Base-by-base conservation (phyloP, 2,329 filamentous ascomycete genomes). In the Trichoderma brevicompactum region DNA sequence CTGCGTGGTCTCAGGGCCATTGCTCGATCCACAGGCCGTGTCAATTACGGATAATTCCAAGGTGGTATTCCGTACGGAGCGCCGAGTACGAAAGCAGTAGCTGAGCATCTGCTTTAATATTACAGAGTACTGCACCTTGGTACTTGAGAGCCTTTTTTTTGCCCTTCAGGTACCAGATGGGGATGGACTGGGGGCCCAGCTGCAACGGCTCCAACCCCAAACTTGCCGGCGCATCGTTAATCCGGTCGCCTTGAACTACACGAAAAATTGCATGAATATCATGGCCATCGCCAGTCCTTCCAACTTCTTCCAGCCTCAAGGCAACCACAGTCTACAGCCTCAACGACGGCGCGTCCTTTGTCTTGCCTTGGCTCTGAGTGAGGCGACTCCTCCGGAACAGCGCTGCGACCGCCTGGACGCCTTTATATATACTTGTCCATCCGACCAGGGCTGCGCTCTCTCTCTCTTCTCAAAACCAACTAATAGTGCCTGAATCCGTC, bases 221-320 rank as follows among this genome's bases (percentile, higher is more conserved):
- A 40, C 13, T 43, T 15, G 5, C 62, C 62, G 62, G 62, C 53
- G 13, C 62, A 58, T 58, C 7, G n/a, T 58, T 65, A 65, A 58
- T 65, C 62, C 62, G 62, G 62, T 44, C 36, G 32, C 53, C 44
- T 43, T 59, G 62, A 63, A 65, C 52, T 58, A 65, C 62, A 65
- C 62, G 62, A 65, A 65, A 65, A 65, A 65, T 65, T 65, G 62
- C 53, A 49, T 65, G 44, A 63, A 54, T 54, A 54, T 63, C 60
- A 63, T 36, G 43, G 52, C 46, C 36, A 44, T 52, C 6, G 38
- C 62, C 62, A 64, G 60, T 54, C 60, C 60, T 63, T 64, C 36
- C 53, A 55, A 36, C 43, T 48, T 56, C 62, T 36, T 65, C 54
- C 54, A 53, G 62, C 53, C 62, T 38, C 23, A 59, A 52, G 53